Conservation (phyloP, 2,329 filamentous ascomycete species). For the Cladosporium velox region DNA sequence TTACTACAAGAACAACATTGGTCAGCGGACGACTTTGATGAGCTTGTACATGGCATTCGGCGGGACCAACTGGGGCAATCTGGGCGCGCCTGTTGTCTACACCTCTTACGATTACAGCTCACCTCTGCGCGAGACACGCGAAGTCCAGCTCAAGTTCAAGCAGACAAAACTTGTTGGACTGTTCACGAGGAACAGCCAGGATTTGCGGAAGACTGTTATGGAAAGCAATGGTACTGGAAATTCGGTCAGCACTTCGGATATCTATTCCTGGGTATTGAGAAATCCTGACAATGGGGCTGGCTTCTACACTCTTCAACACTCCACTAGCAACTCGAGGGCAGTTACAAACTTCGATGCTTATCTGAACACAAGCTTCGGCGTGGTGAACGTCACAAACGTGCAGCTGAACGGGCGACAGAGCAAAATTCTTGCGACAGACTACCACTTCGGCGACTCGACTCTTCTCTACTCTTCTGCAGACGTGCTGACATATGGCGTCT, state of each 20-base stretch:
- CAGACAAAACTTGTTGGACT: slow-evolving; percentile 64
- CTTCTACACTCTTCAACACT: slow-evolving; percentile 62
- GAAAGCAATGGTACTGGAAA: slow-evolving; percentile 48
- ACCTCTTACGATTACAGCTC: slow-evolving; percentile 61
- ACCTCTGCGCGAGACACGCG: slow-evolving; percentile 55
- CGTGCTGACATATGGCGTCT: slow-evolving; percentile 68
- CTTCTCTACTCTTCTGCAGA: slow-evolving; percentile 70
- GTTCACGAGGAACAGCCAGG: slow-evolving; percentile 60
- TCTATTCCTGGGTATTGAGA: slow-evolving; percentile 58
- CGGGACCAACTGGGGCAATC: slow-evolving; percentile 58
- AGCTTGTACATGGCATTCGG: slow-evolving; percentile 79
- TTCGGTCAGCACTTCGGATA: slow-evolving; percentile 51
- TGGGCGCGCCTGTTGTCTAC: slow-evolving; percentile 63
- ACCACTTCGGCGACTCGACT: slow-evolving; percentile 59
- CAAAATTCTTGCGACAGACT: slow-evolving; percentile 67
- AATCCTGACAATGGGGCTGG: slow-evolving; percentile 60
- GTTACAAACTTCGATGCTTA: slow-evolving; percentile 40
- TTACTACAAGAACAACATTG: slow-evolving; percentile 64
- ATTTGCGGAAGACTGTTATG: slow-evolving; percentile 59
- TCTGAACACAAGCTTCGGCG: slow-evolving; percentile 21
- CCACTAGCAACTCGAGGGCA: slow-evolving; percentile 54
- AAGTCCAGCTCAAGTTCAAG: slow-evolving; percentile 61
- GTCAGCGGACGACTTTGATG: slow-evolving; percentile 56
- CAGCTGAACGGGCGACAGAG: slow-evolving; percentile 63
- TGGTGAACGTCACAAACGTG: slow-evolving; percentile 51